phyloP scores from a whole-genome alignment of 2,329 filamentous ascomycete species.

The Trichoderma atroviride region DNA sequence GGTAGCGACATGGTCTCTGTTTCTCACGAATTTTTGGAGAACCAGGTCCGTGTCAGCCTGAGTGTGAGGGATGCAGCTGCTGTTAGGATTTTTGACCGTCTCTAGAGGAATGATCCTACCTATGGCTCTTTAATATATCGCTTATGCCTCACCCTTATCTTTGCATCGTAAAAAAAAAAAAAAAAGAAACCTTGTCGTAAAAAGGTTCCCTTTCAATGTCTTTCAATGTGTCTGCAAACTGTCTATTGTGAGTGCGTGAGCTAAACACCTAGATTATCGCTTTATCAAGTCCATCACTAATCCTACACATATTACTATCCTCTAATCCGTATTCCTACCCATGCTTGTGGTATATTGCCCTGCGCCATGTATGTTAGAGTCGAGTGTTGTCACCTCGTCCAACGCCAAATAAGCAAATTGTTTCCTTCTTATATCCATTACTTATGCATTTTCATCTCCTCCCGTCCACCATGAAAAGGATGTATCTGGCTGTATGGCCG shows the following conservation, averaged over 20 bases:
- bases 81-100: background rate
- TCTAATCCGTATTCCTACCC: background rate
- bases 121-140: too few species aligned
- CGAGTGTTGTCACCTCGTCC: background rate
- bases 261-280: background rate
- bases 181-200: background rate
- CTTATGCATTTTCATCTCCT: background rate
- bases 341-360: background rate
- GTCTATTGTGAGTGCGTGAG: background rate
- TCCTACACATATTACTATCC: background rate
- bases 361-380: background rate
- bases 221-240: background rate
- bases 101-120: background rate
- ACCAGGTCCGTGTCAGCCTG: background rate
- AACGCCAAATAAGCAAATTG: background rate
- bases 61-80: background rate
- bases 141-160: too few species aligned
- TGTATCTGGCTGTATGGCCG: conserved; percentile 5
- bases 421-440: background rate
- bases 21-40: background rate
- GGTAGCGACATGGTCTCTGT: background rate
- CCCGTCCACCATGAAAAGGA: conserved; percentile 21
- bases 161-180: too few species aligned
- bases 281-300: background rate
- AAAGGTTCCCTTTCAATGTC: background rate